A percentile compares a stretch with the other conserved stretches of the same genome.
These are phyloP conservation scores for Mycosphaerelloides madeirae DNA, from an alignment of 2,329 filamentous ascomycete genomes.

Conservation along the genomic window DNA sequence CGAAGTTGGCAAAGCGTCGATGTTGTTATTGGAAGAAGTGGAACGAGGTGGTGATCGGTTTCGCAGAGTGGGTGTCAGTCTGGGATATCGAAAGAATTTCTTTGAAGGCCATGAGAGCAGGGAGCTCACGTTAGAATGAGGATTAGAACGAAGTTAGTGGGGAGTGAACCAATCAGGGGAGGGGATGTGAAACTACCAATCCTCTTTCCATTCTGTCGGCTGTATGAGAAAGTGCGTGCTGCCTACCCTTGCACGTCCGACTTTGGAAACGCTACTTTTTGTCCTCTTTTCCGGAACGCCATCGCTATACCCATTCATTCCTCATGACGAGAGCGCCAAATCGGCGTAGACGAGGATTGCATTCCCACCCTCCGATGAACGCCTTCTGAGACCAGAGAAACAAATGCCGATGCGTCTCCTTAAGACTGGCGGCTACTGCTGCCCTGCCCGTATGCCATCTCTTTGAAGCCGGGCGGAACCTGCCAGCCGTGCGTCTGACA, in stretches of 20 bases:
- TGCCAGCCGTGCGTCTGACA: conserved; percentile 68
- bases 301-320: conserved; percentile 1
- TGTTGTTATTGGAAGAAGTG: not conserved
- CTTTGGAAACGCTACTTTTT: too few relatives aligned
- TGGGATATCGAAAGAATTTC: conserved; percentile 2
- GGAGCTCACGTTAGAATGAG: not conserved
- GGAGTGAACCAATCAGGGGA: too few relatives aligned
- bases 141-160: not conserved
- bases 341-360: too few relatives aligned
- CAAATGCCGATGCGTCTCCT: not conserved
- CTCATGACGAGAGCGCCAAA: too few relatives aligned
- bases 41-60: not conserved
- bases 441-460: conserved; percentile 37
- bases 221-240: too few relatives aligned
- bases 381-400: not conserved
- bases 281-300: not conserved
- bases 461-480: conserved; percentile 59
- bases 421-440: not conserved
- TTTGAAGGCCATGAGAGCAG: not conserved
- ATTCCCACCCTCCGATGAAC: too few relatives aligned
- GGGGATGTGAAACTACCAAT: too few relatives aligned
- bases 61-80: conserved; percentile 1
- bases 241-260: too few relatives aligned
- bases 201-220: too few relatives aligned
- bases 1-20: conserved; percentile 1